Conservation (phyloP, 2,329 filamentous ascomycete genomes). For the Graphiopsis chlorocephala region DNA sequence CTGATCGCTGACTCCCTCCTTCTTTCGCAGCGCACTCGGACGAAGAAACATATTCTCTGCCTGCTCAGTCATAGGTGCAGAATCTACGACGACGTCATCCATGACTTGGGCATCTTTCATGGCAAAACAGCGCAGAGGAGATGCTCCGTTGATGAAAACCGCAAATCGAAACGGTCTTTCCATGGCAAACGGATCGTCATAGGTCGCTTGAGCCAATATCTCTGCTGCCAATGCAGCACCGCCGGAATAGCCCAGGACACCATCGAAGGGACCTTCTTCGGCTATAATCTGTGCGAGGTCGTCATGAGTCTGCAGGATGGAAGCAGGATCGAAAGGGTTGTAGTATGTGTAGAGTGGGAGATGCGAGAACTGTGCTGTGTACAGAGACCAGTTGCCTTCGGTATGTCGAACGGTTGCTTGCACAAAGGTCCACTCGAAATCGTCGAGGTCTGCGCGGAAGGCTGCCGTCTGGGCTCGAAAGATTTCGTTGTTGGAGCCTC, state of each 20-base stretch:
- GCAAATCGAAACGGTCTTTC: constrained; percentile 18
- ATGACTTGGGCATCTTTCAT: constrained; percentile 15
- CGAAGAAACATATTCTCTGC: constrained; percentile 20
- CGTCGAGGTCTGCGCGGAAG: constrained; percentile 17
- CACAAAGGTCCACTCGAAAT: constrained; percentile 19
- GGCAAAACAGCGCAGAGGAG: constrained; percentile 16
- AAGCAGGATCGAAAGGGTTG: constrained; percentile 20
- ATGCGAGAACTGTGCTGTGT: constrained; percentile 18
- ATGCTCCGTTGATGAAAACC: constrained; percentile 20
- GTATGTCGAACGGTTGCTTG: constrained; percentile 18
- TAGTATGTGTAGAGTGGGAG: constrained; percentile 21
- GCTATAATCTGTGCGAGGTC: constrained; percentile 16
- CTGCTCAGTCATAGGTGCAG: constrained; percentile 5
- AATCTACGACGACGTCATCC: constrained; percentile 3
- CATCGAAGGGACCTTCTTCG: constrained; percentile 19
- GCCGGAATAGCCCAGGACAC: constrained; percentile 16
- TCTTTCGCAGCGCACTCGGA: constrained; percentile 16
- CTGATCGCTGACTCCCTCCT: constrained; percentile 18
- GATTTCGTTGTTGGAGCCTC: constrained; percentile 20
- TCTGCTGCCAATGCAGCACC: constrained; percentile 19
- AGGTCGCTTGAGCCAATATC: background rate
- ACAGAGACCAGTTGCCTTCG: constrained; percentile 20
- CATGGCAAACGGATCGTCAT: constrained; percentile 14
- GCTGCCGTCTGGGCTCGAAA: constrained; percentile 17
- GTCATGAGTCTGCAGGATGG: constrained; percentile 17